Evolutionary conservation across 495 filamentous ascomycete species (phyloP).

Genomic region (Friedmanniomyces endolithicus): DNA sequence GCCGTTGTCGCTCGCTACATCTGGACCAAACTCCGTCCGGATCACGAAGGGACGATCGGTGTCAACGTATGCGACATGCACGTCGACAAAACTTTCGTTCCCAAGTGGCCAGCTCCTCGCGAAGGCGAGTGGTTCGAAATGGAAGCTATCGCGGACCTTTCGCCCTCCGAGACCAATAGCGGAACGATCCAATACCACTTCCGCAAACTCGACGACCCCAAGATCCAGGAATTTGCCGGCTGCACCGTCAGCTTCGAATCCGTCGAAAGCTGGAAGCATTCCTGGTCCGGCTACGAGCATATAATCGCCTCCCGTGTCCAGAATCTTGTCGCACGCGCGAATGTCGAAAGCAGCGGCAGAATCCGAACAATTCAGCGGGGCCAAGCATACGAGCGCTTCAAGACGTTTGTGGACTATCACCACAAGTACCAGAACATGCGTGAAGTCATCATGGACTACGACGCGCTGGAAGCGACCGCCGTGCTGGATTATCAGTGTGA

Average conservation of each 20-base stretch:
- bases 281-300: conserved; percentile 36
- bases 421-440: conserved; percentile 32
- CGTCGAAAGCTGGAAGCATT: conserved; percentile 24
- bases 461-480: conserved; percentile 32
- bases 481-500: conserved; percentile 30
- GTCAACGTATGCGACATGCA: conserved; percentile 31
- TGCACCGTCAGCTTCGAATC: conserved; percentile 31
- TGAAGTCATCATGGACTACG: conserved; percentile 29
- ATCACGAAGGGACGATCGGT: conserved; percentile 30
- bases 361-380: conserved; percentile 27
- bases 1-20: conserved; percentile 34
- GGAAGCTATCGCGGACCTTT: conserved; percentile 32
- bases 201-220: conserved; percentile 28
- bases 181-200: conserved; percentile 20
- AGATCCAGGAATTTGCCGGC: conserved; percentile 25
- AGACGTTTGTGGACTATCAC: conserved; percentile 31
- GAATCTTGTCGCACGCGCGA: conserved; percentile 27
- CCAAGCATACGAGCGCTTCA: conserved; percentile 36
- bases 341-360: conserved; percentile 27
- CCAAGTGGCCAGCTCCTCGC: conserved; percentile 22
- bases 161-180: conserved; percentile 1
- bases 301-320: conserved; percentile 31
- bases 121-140: conserved; percentile 30
- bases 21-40: conserved; percentile 28
- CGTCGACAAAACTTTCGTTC: conserved; percentile 28